A percentile compares a stretch with the other conserved stretches of the same genome.
Conservation (phyloP, 2,329 filamentous ascomycete species). For the Penicillium polonicum region DNA sequence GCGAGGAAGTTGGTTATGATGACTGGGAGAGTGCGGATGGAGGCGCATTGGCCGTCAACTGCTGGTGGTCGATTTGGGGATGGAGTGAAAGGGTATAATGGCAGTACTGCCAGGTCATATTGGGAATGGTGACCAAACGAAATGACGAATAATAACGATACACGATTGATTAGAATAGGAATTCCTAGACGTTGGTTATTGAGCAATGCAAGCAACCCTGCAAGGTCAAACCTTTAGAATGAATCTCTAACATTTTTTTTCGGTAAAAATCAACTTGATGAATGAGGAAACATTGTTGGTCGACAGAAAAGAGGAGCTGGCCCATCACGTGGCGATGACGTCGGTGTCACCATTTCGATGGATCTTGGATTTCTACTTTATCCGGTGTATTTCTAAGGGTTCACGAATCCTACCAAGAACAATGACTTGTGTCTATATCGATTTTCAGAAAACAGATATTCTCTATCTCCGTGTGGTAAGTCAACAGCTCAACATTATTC, state of each 20-base stretch:
- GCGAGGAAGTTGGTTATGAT: slow-evolving; percentile 48
- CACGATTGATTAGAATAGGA: slow-evolving; percentile 28
- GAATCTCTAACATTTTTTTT: background rate
- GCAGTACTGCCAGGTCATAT: background rate
- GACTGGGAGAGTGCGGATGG: slow-evolving; percentile 49
- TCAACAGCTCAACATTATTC: background rate
- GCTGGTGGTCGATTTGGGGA: slow-evolving; percentile 51
- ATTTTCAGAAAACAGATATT: background rate
- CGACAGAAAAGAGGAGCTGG: slow-evolving; percentile 2
- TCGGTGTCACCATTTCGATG: slow-evolving; percentile 7
- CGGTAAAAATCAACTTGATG: background rate
- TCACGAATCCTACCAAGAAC: background rate
- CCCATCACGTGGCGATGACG: slow-evolving; percentile 22
- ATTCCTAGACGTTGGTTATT: slow-evolving; percentile 12
- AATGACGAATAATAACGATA: slow-evolving; percentile 33
- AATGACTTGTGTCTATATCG: background rate
- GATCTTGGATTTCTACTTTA: background rate
- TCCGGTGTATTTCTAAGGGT: background rate
- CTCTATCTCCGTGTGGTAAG: background rate
- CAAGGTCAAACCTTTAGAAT: background rate
- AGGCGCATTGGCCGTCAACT: slow-evolving; percentile 43
- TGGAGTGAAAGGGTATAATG: slow-evolving; percentile 41
- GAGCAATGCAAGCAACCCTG: background rate
- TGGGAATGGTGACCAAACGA: slow-evolving; percentile 19
- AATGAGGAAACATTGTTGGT: background rate